Conservation (phyloP, 805 yeast genomes). For the Cyberlindnera japonica region DNA sequence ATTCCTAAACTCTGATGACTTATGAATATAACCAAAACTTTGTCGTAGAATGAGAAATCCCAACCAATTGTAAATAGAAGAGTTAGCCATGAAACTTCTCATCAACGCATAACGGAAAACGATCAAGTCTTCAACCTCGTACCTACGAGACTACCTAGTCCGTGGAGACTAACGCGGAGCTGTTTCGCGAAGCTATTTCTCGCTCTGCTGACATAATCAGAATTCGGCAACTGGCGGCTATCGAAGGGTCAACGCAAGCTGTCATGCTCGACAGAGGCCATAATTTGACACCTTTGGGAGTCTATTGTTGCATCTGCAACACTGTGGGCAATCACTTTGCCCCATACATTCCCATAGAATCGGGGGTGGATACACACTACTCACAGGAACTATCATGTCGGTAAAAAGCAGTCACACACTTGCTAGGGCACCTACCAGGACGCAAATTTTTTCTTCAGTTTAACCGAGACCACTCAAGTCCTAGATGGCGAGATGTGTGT, state of each 20-base stretch:
- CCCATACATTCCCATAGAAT: neutral
- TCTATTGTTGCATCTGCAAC: neutral
- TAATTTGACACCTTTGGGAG: neutral
- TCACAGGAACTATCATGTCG: too few species aligned
- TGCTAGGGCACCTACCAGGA: neutral
- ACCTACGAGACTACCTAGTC: neutral
- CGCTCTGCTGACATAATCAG: slow-evolving; percentile 1
- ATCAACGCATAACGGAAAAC: too few species aligned
- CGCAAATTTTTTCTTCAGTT: neutral
- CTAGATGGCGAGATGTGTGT: neutral
- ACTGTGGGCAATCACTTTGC: neutral
- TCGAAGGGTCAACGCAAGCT: neutral
- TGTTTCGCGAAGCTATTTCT: neutral
- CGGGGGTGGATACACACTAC: too few species aligned
- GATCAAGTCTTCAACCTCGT: neutral
- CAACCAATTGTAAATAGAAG: too few species aligned
- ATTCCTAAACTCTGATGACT: too few species aligned
- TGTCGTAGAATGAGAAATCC: too few species aligned
- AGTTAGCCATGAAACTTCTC: too few species aligned
- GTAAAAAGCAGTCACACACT: too few species aligned
- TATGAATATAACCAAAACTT: too few species aligned
- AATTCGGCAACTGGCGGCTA: slow-evolving; percentile 10
- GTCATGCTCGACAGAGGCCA: neutral
- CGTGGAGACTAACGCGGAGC: neutral
- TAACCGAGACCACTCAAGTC: neutral